phyloP scores from a whole-genome alignment of 2,329 filamentous ascomycete genomes.

The Aspergillus phoenicis region DNA sequence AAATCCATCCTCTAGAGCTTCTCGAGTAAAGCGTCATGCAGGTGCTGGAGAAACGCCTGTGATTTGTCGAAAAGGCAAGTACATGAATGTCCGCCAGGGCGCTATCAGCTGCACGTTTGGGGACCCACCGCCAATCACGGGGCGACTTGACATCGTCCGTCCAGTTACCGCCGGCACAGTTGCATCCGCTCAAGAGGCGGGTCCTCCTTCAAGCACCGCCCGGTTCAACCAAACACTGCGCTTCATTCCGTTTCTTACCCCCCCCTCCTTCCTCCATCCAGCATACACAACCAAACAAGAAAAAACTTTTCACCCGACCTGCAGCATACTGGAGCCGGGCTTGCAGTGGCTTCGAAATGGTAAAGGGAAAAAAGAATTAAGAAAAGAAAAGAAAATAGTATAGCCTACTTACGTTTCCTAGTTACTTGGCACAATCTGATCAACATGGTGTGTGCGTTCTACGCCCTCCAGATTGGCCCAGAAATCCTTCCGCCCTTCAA shows the following conservation, averaged over 20 bases:
- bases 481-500: neutral
- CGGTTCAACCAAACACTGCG: constrained; percentile 15
- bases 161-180: constrained; percentile 15
- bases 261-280: constrained; percentile 13
- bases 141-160: constrained; percentile 10
- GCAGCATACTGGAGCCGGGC: constrained; percentile 17
- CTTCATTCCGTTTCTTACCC: constrained; percentile 12
- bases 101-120: constrained; percentile 30
- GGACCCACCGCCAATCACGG: constrained; percentile 17
- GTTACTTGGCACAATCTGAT: constrained; percentile 1
- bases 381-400: neutral
- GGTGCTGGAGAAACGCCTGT: constrained; percentile 17
- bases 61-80: constrained; percentile 23
- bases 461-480: neutral
- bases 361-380: neutral
- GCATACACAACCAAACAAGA: too few relatives aligned
- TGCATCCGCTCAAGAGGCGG: constrained; percentile 12
- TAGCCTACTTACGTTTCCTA: neutral
- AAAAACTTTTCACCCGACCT: constrained; percentile 18
- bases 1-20: constrained; percentile 20
- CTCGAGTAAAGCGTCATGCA: constrained; percentile 27
- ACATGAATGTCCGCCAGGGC: constrained; percentile 24
- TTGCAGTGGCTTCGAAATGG: neutral
- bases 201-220: neutral
- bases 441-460: constrained; percentile 11